These are phyloP conservation scores for Chalaropsis ovoidea DNA, from an alignment of 2,329 filamentous ascomycete species.

Conservation along the genomic window DNA sequence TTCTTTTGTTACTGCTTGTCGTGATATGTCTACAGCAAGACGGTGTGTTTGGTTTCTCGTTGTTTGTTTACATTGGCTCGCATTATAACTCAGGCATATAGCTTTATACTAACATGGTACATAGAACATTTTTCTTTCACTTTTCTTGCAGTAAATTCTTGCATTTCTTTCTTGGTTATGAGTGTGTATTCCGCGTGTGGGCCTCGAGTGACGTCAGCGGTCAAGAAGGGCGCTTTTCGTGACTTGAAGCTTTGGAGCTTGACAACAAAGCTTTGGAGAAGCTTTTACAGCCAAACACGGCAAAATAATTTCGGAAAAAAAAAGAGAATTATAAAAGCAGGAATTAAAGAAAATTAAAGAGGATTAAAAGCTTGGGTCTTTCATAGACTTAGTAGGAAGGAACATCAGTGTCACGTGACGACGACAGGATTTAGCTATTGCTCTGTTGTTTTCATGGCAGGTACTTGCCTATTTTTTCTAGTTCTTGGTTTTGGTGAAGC, in stretches of 20 bases:
- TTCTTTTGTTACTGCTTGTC: neutral
- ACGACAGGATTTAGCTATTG: too few species aligned
- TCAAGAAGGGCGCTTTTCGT: neutral
- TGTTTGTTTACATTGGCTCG: conserved; percentile 2
- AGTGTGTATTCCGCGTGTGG: neutral
- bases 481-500: too few species aligned
- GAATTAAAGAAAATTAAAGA: too few species aligned
- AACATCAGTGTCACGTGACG: too few species aligned
- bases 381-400: too few species aligned
- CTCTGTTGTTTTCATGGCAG: too few species aligned
- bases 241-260: neutral
- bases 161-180: neutral
- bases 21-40: neutral
- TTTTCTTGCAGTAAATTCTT: neutral
- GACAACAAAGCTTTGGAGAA: neutral
- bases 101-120: conserved; percentile 13
- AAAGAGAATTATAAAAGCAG: neutral
- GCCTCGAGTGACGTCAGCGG: neutral
- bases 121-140: conserved; percentile 8
- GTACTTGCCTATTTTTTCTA: too few species aligned
- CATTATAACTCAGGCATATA: conserved; percentile 11
- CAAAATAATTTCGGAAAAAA: neutral
- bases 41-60: neutral
- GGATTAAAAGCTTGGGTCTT: too few species aligned
- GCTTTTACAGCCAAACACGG: neutral